phyloP scores from a whole-genome alignment of 2,329 filamentous ascomycete genomes.

The Fusarium cicatricum region DNA sequence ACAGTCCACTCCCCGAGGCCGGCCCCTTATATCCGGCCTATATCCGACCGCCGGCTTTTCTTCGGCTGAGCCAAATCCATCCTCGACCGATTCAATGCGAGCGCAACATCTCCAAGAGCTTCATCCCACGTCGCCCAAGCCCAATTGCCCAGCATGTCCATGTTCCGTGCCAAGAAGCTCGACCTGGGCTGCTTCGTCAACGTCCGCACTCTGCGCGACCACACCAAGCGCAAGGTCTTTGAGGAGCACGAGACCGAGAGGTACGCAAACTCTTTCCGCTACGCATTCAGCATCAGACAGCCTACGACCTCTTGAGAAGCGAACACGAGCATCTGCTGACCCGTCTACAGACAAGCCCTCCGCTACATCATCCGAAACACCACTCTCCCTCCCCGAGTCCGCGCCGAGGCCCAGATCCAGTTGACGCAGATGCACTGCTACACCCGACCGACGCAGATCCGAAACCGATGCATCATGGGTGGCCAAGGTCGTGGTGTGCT shows the following conservation, averaged over 20 bases:
- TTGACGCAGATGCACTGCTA: slow-evolving; percentile 96
- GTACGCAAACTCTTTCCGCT: slow-evolving; percentile 57
- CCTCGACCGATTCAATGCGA: slow-evolving; percentile 14
- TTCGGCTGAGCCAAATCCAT: slow-evolving; percentile 19
- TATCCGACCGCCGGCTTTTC: too few relatives aligned
- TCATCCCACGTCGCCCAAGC: slow-evolving; percentile 21
- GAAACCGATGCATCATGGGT: slow-evolving; percentile 90
- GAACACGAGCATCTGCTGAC: slow-evolving; percentile 13
- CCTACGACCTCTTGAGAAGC: neutral
- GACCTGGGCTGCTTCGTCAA: slow-evolving; percentile 91
- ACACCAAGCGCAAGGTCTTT: slow-evolving; percentile 95
- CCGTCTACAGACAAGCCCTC: slow-evolving; percentile 78
- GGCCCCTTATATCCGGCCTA: too few relatives aligned
- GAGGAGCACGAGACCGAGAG: slow-evolving; percentile 87
- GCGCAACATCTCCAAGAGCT: slow-evolving; percentile 21
- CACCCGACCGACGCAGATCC: slow-evolving; percentile 91
- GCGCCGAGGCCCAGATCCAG: slow-evolving; percentile 92
- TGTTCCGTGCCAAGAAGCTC: slow-evolving; percentile 90
- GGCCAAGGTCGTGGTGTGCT: slow-evolving; percentile 93
- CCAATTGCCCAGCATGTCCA: slow-evolving; percentile 68
- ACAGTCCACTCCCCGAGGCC: too few relatives aligned
- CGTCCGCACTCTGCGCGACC: slow-evolving; percentile 86
- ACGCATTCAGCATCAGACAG: neutral
- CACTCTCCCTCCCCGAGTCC: slow-evolving; percentile 79
- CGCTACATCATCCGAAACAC: slow-evolving; percentile 96